Evolutionary conservation across 352 stramenopile species (phyloP).

Genomic region (Phytophthora crassamura): DNA sequence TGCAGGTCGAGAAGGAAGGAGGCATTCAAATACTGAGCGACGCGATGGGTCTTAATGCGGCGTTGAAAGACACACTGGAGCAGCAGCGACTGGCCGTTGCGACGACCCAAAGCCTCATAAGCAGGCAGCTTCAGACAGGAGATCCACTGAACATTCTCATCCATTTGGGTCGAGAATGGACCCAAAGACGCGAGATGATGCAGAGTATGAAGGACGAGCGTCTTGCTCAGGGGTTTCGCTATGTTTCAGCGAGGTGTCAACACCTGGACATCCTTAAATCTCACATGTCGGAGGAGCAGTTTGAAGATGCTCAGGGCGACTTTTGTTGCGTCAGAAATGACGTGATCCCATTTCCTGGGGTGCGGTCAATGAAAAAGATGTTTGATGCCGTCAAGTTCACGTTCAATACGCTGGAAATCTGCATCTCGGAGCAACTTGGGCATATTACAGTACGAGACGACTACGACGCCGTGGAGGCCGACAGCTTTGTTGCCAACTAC

Average conservation of each 20-base stretch:
- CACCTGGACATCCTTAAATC: slow-evolving; percentile 31
- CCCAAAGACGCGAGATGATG: slow-evolving; percentile 20
- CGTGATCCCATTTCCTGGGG: slow-evolving; percentile 35
- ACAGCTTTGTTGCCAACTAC: slow-evolving; percentile 21
- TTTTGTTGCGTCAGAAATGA: slow-evolving; percentile 37
- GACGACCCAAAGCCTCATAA: slow-evolving; percentile 16
- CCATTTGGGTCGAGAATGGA: slow-evolving; percentile 24
- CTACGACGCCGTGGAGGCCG: slow-evolving; percentile 16
- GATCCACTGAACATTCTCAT: slow-evolving; percentile 13
- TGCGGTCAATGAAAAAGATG: slow-evolving; percentile 27
- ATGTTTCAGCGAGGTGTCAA: slow-evolving; percentile 25
- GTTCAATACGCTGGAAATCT: slow-evolving; percentile 43
- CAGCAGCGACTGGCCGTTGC: slow-evolving; percentile 20
- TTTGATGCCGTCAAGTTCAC: slow-evolving; percentile 44
- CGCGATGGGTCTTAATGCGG: slow-evolving; percentile 12
- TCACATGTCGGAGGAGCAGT: slow-evolving; percentile 35
- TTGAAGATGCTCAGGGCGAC: slow-evolving; percentile 26
- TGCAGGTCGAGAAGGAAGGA: not conserved
- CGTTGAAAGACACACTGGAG: slow-evolving; percentile 9
- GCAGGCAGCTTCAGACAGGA: slow-evolving; percentile 3
- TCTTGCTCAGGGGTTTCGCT: slow-evolving; percentile 21
- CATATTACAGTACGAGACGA: slow-evolving; percentile 35
- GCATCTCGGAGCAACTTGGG: slow-evolving; percentile 37
- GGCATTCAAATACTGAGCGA: not conserved
- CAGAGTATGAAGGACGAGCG: slow-evolving; percentile 32